Conservation (phyloP, 139 green algal species). For the Microglena sp. region DNA sequence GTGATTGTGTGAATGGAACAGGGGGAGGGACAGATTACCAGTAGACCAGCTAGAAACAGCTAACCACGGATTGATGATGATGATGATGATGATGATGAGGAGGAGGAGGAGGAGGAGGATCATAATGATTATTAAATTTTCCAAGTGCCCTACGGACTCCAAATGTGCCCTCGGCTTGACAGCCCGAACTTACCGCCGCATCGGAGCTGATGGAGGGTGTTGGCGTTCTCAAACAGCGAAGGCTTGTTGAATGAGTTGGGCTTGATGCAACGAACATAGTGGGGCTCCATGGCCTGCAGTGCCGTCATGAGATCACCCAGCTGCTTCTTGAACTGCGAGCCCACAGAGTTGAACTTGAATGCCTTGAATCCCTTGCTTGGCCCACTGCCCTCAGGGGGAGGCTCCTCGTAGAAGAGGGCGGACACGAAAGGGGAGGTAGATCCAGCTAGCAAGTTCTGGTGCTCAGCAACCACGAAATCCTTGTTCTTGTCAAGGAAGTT, state of each 20-base stretch:
- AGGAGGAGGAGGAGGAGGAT: no score
- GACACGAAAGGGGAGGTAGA: conserved; percentile 48
- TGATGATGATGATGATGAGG: no score
- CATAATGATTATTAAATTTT: no score
- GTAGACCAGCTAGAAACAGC: no score
- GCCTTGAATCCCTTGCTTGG: conserved; percentile 14
- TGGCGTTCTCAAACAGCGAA: conserved; percentile 69
- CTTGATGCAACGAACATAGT: conserved; percentile 99
- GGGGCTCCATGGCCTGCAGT: conserved; percentile 82
- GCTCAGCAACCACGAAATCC: conserved; percentile 94
- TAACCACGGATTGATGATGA: no score
- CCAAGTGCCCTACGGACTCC: no score
- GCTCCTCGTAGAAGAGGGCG: conserved; percentile 22
- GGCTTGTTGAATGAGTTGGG: conserved; percentile 77
- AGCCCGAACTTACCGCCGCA: conserved; percentile 72
- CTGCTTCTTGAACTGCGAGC: conserved; percentile 85
- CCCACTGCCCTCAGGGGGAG: not conserved
- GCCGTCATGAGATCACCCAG: conserved; percentile 85
- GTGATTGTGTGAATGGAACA: not conserved
- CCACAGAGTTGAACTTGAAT: conserved; percentile 83
- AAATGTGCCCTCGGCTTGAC: no score
- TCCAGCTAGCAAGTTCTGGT: conserved; percentile 72
- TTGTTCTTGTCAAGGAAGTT: conserved; percentile 66
- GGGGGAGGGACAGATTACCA: not conserved
- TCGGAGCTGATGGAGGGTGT: conserved; percentile 90